These are phyloP conservation scores for Ceratocystis destructans DNA, from an alignment of 2,329 filamentous ascomycete genomes.

Conservation along the genomic window DNA sequence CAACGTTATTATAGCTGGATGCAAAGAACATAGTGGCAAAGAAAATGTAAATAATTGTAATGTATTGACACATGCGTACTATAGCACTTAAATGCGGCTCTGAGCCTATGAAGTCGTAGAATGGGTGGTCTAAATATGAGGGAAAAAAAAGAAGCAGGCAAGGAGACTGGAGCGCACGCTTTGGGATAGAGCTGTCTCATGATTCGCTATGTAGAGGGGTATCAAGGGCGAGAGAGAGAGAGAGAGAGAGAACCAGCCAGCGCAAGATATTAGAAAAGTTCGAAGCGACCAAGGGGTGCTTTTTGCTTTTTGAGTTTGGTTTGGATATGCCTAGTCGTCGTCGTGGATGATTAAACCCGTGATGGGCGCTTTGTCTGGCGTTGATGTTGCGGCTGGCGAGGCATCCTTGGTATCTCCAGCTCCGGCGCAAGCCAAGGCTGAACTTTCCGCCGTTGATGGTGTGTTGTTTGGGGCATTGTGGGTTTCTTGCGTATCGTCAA, in stretches of 20 bases:
- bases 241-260: not conserved
- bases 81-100: not conserved
- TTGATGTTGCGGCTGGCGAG: not conserved
- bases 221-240: constrained; percentile 7
- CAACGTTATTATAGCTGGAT: too few species aligned
- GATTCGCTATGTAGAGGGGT: not conserved
- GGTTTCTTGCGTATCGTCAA: constrained; percentile 6
- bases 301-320: not conserved
- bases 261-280: not conserved
- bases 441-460: not conserved
- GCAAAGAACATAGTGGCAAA: not conserved
- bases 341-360: constrained; percentile 66
- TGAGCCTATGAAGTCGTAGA: not conserved
- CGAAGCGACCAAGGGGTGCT: not conserved
- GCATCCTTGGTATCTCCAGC: not conserved
- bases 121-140: not conserved
- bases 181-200: not conserved
- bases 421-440: not conserved
- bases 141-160: not conserved
- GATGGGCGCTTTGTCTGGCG: not conserved
- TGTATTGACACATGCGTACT: constrained; percentile 7
- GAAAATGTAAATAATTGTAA: not conserved
- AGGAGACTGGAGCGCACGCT: not conserved
- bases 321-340: constrained; percentile 48
- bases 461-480: not conserved